Conservation (phyloP, 768 basidiomycete species). For the Tylopilus plumbeoviolaceoides region DNA sequence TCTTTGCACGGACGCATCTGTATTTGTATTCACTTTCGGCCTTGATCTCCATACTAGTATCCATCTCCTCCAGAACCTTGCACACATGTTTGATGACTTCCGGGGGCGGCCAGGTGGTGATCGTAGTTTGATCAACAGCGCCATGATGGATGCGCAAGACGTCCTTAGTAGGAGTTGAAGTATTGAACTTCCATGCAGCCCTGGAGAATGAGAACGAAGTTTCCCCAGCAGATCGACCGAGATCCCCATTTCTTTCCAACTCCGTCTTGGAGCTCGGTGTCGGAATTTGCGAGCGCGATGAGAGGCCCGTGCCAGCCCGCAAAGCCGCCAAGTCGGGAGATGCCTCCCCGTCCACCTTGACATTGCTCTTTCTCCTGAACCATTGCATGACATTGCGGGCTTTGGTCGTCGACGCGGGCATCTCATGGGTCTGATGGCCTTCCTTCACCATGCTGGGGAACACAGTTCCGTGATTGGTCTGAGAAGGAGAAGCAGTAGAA, state of each 20-base stretch:
- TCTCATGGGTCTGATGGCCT: constrained; percentile 29
- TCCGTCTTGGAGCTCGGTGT: constrained; percentile 27
- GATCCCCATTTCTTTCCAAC: constrained; percentile 16
- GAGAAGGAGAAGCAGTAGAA: constrained; percentile 29
- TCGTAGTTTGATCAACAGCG: constrained; percentile 84
- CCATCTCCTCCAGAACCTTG: constrained; percentile 81
- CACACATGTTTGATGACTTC: constrained; percentile 87
- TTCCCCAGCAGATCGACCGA: constrained; percentile 26
- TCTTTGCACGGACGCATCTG: constrained; percentile 77
- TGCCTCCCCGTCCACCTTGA: constrained; percentile 28
- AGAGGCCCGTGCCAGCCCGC: constrained; percentile 22
- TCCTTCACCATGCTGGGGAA: constrained; percentile 28
- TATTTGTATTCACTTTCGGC: constrained; percentile 90
- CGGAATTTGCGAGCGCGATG: constrained; percentile 29
- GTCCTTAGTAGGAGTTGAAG: constrained; percentile 36
- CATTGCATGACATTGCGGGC: constrained; percentile 98
- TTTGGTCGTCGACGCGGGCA: constrained; percentile 77
- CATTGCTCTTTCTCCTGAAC: constrained; percentile 79
- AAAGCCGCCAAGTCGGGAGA: constrained; percentile 7
- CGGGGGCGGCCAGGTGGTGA: constrained; percentile 79
- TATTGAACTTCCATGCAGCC: constrained; percentile 30
- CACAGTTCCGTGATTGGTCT: constrained; percentile 23
- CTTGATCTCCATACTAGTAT: constrained; percentile 83
- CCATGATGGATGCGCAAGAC: constrained; percentile 84
- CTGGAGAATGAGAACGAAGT: constrained; percentile 38